A percentile compares a stretch with the other conserved stretches of the same genome.
Evolutionary conservation across 202 grass and related monocot species (phyloP).

Genomic region (Carex arenaria): DNA sequence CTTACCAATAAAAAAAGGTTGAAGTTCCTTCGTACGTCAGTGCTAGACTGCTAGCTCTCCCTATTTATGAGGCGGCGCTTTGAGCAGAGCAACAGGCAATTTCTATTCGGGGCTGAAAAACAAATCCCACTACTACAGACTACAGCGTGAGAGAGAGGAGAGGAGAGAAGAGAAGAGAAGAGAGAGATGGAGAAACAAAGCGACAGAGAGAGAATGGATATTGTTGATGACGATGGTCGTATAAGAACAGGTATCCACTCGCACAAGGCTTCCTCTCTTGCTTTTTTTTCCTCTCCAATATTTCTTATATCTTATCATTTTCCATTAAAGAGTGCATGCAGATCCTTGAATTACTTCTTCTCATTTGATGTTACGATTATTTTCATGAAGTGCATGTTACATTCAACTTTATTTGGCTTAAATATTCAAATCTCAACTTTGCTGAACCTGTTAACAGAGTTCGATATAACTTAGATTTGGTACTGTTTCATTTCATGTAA

Average conservation of each 20-base stretch:
- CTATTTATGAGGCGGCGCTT: neutral
- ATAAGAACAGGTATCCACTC: constrained; percentile 71
- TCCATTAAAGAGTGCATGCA: neutral
- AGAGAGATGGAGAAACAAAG: constrained; percentile 48
- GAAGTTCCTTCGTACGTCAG: neutral
- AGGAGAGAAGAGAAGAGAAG: neutral
- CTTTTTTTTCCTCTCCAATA: neutral
- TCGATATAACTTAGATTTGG: neutral
- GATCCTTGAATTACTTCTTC: neutral
- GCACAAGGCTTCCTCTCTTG: no score
- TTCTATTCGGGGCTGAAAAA: neutral
- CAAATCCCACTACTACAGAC: neutral
- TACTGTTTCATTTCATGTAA: neutral
- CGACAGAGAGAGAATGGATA: constrained; percentile 39
- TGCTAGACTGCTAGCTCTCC: neutral
- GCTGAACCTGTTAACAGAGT: neutral
- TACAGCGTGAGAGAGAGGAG: neutral
- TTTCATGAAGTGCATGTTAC: neutral
- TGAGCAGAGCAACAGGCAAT: neutral
- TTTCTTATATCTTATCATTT: neutral
- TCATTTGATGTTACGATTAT: neutral
- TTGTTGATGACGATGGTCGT: constrained; percentile 61
- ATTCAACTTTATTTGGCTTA: neutral
- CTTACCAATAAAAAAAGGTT: neutral
- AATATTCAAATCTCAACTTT: neutral